phyloP scores from a whole-genome alignment of 2,329 filamentous ascomycete species.

The Aplosporella prunicola region DNA sequence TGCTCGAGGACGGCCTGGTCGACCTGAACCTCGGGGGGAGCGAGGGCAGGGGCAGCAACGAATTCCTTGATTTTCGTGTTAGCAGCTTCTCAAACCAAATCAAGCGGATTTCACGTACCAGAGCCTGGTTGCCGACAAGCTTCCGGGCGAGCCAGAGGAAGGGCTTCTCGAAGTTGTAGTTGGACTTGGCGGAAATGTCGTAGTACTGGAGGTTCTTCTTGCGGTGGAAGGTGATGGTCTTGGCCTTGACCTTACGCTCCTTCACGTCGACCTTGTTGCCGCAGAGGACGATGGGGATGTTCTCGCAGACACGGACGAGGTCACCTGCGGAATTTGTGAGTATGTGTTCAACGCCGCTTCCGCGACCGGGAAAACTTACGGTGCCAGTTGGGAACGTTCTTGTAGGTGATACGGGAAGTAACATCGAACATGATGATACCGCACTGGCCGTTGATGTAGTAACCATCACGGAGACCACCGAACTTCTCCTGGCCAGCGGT shows the following conservation, averaged over 20 bases:
- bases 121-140: conserved; percentile 82
- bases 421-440: conserved; percentile 99
- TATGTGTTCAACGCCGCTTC: conserved; percentile 3
- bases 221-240: conserved; percentile 99
- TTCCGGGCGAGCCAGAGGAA: conserved; percentile 99
- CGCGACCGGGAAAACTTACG: conserved; percentile 51
- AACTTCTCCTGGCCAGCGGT: conserved; percentile 99
- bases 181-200: conserved; percentile 98
- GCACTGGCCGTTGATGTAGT: conserved; percentile 99
- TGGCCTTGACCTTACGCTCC: conserved; percentile 99
- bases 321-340: conserved; percentile 56
- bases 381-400: conserved; percentile 99
- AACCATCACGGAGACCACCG: conserved; percentile 95
- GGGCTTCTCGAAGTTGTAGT: conserved; percentile 99
- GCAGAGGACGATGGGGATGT: conserved; percentile 94
- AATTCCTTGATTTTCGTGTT: conserved; percentile 61
- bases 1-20: conserved; percentile 71
- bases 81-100: conserved; percentile 15
- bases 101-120: conserved; percentile 48
- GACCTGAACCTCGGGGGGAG: conserved; percentile 84
- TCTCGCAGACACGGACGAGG: conserved; percentile 97
- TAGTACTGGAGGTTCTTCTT: conserved; percentile 99
- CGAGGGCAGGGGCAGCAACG: conserved; percentile 87
- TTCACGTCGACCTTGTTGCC: conserved; percentile 99
- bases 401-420: conserved; percentile 98